Conservation (phyloP, 192 early-diverging fungal species). For the Mycoemilia scoparia region DNA sequence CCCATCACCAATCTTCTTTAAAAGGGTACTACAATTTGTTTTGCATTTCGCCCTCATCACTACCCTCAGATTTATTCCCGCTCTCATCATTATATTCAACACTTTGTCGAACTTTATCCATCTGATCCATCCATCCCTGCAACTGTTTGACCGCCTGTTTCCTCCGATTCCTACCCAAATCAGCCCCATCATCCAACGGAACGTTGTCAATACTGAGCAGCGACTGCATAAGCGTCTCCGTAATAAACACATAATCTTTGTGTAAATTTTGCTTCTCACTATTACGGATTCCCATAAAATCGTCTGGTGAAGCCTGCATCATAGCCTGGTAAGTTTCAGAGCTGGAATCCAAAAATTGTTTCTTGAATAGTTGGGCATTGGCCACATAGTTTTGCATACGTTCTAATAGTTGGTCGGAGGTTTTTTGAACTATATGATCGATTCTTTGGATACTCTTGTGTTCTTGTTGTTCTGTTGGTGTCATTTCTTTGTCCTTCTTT, state of each 20-base stretch:
- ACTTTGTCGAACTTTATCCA: too few species aligned
- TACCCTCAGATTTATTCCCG: too few species aligned
- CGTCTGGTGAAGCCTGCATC: constrained; percentile 13
- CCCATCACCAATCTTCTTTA: too few species aligned
- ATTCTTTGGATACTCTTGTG: constrained; percentile 24
- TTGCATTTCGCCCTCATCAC: too few species aligned
- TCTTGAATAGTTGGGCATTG: constrained; percentile 23
- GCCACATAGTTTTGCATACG: constrained; percentile 28
- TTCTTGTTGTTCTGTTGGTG: constrained; percentile 24
- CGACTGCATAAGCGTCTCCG: constrained; percentile 61
- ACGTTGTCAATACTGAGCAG: constrained; percentile 61
- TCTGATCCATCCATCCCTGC: constrained; percentile 56
- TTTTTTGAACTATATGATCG: constrained; percentile 23
- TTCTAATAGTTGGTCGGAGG: constrained; percentile 18
- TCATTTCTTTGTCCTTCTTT: constrained; percentile 13
- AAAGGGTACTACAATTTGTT: too few species aligned
- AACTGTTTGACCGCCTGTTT: constrained; percentile 49
- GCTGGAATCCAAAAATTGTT: constrained; percentile 24
- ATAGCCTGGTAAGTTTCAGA: constrained; percentile 10
- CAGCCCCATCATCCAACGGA: constrained; percentile 43
- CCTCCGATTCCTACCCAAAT: constrained; percentile 49
- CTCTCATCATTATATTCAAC: too few species aligned
- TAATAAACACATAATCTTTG: constrained; percentile 42
- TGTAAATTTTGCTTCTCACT: constrained; percentile 39
- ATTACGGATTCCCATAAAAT: constrained; percentile 17